Base-by-base conservation (phyloP, 163 green algal species). In the Scenedesmus sp. region DNA sequence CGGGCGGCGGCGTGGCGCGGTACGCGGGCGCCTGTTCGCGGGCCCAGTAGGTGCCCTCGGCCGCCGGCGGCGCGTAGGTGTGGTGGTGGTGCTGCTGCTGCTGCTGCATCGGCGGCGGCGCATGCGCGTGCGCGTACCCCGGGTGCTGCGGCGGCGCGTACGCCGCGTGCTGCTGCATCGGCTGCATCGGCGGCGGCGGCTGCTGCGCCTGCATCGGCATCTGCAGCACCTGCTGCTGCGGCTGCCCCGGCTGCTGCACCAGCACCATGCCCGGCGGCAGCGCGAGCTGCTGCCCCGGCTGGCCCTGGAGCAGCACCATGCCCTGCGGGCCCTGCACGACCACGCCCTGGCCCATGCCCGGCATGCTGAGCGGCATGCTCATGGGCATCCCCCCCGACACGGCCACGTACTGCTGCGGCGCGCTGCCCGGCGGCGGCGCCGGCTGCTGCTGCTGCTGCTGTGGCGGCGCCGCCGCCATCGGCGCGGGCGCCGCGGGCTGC, bases 1-100 rank as follows among this genome's bases (percentile, higher is more conserved):
- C 39, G 6, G 7, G 39, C 39, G 7, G 39, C 39, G 7, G 39
- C 39, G 7, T 15, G 39, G 39, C 39, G 39, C 39, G n/a, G n/a
- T n/a, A n/a, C n/a, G n/a, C n/a, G n/a, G n/a, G n/a, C n/a, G n/a
- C n/a, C n/a, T n/a, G n/a, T n/a, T n/a, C n/a, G n/a, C n/a, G n/a
- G n/a, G n/a, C n/a, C n/a, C n/a, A n/a, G n/a, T n/a, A n/a, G n/a
- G n/a, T n/a, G n/a, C n/a, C n/a, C n/a, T n/a, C n/a, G n/a, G n/a
- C n/a, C n/a, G n/a, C 28, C 65, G 51, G 67, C 67, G 33, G 31
- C 10, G 24, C 39, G 42, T 58, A 28, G 18, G n/a, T 20, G 11
- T 28, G 63, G 39, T 72, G 63, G 11, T 36, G n/a, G 24, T 60
- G 62, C 62, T 70, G 62, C 36, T 70, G 63, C 36, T 47, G 63